These are phyloP conservation scores for Mortierella sp. DNA, from an alignment of 371 early-diverging fungal species.

Conservation along the genomic window DNA sequence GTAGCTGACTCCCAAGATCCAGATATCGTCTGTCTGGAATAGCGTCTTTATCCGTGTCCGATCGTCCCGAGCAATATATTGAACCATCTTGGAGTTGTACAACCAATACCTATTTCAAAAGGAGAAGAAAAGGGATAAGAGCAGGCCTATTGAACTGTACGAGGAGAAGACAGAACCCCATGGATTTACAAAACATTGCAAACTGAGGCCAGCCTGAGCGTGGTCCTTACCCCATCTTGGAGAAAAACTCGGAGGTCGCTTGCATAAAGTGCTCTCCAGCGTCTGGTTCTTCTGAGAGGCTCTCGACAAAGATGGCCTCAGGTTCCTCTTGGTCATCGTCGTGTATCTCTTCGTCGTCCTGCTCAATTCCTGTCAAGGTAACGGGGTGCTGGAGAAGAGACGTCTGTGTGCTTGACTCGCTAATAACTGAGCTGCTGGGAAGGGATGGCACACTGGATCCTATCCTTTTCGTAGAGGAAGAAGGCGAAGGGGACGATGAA, in stretches of 20 bases:
- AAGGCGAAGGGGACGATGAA: background rate
- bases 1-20: constrained; percentile 49
- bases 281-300: constrained; percentile 49
- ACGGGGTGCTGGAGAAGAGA: constrained; percentile 20
- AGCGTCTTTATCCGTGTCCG: constrained; percentile 34
- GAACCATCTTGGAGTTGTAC: constrained; percentile 43
- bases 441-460: background rate
- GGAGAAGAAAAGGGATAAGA: background rate
- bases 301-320: constrained; percentile 18
- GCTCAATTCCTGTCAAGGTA: constrained; percentile 17
- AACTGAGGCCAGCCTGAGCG: background rate
- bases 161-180: background rate
- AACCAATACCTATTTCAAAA: constrained; percentile 48
- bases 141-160: background rate
- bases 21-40: constrained; percentile 52
- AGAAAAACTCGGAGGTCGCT: constrained; percentile 58
- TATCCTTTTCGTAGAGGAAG: background rate
- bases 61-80: constrained; percentile 51
- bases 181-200: background rate
- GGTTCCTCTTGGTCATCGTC: constrained; percentile 17
- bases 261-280: constrained; percentile 58
- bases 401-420: constrained; percentile 18
- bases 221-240: constrained; percentile 57
- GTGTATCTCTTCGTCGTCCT: constrained; percentile 26
- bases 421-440: background rate